Evolutionary conservation across 1,284 basidiomycete genomes (phyloP).

Genomic region (Papiliotrema fonsecae): DNA sequence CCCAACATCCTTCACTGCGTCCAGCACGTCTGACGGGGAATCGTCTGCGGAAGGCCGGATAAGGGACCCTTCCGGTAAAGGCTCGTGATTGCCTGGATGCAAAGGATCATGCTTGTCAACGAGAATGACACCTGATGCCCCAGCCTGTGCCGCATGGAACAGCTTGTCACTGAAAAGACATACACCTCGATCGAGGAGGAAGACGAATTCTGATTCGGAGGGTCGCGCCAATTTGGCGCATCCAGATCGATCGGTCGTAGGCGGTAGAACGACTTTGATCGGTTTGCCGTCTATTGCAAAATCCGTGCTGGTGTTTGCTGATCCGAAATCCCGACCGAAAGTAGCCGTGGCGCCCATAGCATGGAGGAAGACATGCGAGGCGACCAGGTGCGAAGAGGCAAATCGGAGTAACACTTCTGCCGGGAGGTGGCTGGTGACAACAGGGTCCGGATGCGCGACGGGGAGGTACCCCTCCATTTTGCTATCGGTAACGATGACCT

Average conservation of each 20-base stretch:
- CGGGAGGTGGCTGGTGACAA: slow-evolving; percentile 7
- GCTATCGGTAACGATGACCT: slow-evolving; percentile 70
- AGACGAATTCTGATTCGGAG: slow-evolving; percentile 11
- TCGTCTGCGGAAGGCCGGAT: slow-evolving; percentile 35
- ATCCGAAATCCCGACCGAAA: slow-evolving; percentile 56
- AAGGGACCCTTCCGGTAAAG: slow-evolving; percentile 5
- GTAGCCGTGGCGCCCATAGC: slow-evolving; percentile 60
- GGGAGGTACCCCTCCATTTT: slow-evolving; percentile 52
- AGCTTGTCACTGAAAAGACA: slow-evolving; percentile 82
- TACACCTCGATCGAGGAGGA: slow-evolving; percentile 54
- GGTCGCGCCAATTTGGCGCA: slow-evolving; percentile 12
- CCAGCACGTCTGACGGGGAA: slow-evolving; percentile 6
- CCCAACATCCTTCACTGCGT: slow-evolving; percentile 16
- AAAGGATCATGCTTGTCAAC: slow-evolving; percentile 52
- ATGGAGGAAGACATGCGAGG: slow-evolving; percentile 40
- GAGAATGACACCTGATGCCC: slow-evolving; percentile 69
- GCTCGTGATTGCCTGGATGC: slow-evolving; percentile 1
- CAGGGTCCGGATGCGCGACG: slow-evolving; percentile 43
- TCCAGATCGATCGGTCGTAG: slow-evolving; percentile 7
- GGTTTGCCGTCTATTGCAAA: slow-evolving; percentile 11
- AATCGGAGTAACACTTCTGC: slow-evolving; percentile 32
- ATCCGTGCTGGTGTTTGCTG: not conserved
- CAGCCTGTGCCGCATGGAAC: slow-evolving; percentile 58
- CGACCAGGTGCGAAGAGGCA: slow-evolving; percentile 4
- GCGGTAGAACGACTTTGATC: slow-evolving; percentile 11